phyloP scores from a whole-genome alignment of 1,284 basidiomycete genomes.

The Fomitiporia mediterranea region DNA sequence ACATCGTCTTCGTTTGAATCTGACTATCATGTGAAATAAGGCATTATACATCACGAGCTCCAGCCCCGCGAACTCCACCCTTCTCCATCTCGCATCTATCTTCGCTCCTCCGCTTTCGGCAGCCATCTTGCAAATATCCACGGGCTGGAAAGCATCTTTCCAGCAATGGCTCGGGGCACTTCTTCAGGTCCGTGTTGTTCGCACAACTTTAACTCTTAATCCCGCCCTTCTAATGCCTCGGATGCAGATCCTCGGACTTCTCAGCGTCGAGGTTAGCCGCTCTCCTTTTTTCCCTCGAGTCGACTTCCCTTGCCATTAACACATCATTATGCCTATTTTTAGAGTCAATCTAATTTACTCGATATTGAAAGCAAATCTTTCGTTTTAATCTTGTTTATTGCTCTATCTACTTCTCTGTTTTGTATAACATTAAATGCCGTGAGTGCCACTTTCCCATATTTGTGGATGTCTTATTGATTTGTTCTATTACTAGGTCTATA shows the following conservation, averaged over 20 bases:
- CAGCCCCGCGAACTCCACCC: constrained; percentile 16
- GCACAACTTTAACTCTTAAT: background rate
- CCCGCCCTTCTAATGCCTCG: constrained; percentile 10
- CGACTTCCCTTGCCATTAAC: background rate
- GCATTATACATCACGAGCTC: constrained; percentile 3
- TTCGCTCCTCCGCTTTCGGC: constrained; percentile 20
- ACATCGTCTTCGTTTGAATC: background rate
- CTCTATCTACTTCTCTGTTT: constrained; percentile 7
- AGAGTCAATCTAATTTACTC: background rate
- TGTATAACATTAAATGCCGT: constrained; percentile 2
- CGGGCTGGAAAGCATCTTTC: constrained; percentile 11
- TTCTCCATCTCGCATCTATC: constrained; percentile 20
- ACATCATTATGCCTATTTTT: background rate
- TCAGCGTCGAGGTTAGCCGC: constrained; percentile 12
- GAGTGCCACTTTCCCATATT: background rate
- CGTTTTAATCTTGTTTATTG: constrained; percentile 4
- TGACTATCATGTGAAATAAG: background rate
- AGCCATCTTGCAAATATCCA: constrained; percentile 15
- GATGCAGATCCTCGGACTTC: constrained; percentile 24
- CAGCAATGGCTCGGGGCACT: constrained; percentile 25
- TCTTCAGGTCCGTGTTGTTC: constrained; percentile 24
- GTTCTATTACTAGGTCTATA: constrained; percentile 22
- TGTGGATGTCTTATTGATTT: constrained; percentile 9
- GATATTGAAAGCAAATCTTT: background rate
- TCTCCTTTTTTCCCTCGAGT: too few species aligned